phyloP scores from a whole-genome alignment of 2,329 filamentous ascomycete species.

The Periglandula ipomoeae region DNA sequence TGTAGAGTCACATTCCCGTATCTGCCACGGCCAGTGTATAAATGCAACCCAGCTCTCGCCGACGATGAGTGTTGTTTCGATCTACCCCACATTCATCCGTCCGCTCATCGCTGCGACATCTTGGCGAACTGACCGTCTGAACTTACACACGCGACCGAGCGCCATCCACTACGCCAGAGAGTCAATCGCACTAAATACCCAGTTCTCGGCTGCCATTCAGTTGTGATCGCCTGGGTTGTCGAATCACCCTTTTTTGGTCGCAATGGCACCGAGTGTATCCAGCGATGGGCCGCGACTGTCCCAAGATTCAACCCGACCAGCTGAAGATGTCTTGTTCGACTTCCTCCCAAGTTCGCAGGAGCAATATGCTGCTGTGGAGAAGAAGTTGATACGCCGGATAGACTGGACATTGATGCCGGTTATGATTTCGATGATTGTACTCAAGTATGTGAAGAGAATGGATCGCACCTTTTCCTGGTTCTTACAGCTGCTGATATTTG shows the following conservation, averaged over 20 bases:
- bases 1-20: no score
- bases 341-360: conserved; percentile 2
- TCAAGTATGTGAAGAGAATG: conserved; percentile 3
- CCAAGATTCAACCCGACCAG: neutral
- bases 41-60: no score
- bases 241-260: neutral
- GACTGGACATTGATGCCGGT: conserved; percentile 8
- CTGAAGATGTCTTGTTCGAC: conserved; percentile 1
- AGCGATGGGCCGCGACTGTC: neutral
- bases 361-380: conserved; percentile 4
- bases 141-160: neutral
- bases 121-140: neutral
- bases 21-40: no score
- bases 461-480: neutral
- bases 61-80: no score
- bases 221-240: neutral
- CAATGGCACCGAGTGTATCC: neutral
- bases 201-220: neutral
- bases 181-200: neutral
- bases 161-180: no score
- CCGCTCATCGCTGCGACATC: neutral
- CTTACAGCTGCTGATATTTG: neutral
- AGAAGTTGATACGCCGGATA: conserved; percentile 1
- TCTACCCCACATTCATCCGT: neutral
- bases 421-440: conserved; percentile 7